Percentiles rank a stretch among this genome's conserved stretches.
Conservation (phyloP, 1,284 basidiomycete species). For the Puccinia coronata region DNA sequence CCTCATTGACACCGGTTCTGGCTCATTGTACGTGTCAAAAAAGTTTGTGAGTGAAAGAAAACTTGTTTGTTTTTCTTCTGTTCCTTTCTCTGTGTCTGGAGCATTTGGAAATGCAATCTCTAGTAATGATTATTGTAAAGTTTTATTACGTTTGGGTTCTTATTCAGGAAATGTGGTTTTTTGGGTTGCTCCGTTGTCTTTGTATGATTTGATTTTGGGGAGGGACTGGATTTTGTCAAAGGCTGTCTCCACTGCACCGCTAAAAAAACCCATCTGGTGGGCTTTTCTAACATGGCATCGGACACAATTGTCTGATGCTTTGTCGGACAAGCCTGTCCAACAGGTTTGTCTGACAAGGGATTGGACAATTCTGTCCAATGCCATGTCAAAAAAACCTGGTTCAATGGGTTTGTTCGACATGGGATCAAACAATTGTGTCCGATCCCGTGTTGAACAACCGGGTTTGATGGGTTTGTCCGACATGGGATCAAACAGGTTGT, state of each 20-base stretch:
- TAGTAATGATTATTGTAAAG: background rate
- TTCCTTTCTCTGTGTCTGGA: background rate
- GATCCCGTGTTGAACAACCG: too few relatives aligned
- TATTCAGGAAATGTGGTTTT: background rate
- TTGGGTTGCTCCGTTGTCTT: background rate
- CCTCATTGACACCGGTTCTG: background rate
- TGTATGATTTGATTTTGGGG: conserved; percentile 26
- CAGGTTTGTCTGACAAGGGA: too few relatives aligned
- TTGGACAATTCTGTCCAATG: too few relatives aligned
- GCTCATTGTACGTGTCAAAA: background rate
- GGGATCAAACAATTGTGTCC: too few relatives aligned
- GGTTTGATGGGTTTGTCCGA: too few relatives aligned
- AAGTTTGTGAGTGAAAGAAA: background rate
- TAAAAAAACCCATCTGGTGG: too few relatives aligned
- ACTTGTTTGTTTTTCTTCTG: background rate
- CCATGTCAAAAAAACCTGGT: too few relatives aligned
- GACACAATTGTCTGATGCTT: too few relatives aligned
- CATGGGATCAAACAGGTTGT: too few relatives aligned
- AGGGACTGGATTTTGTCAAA: conserved; percentile 11
- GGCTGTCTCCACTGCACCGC: background rate
- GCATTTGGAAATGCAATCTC: background rate
- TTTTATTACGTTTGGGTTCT: background rate
- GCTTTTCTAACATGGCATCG: too few relatives aligned
- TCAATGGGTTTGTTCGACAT: too few relatives aligned
- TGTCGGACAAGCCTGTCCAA: too few relatives aligned